A percentile compares a stretch with the other conserved stretches of the same genome.
These are phyloP conservation scores for Pichia sp. DNA, from an alignment of 1,139 yeast genomes.

Conservation along the genomic window DNA sequence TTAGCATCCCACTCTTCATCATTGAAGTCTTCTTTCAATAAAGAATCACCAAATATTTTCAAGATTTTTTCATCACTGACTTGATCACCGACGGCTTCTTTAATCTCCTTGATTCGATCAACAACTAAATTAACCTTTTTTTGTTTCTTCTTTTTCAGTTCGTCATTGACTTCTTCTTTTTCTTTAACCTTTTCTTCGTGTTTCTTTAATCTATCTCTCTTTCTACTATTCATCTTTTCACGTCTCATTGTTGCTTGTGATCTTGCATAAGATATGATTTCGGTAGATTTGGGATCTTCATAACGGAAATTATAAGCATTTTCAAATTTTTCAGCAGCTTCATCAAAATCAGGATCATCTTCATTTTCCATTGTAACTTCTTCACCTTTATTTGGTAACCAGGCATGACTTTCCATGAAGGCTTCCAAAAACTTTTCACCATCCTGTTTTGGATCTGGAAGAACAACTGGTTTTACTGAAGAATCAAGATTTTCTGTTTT, in stretches of 20 bases:
- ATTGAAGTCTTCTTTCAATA: conserved; percentile 83
- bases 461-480: conserved; percentile 19
- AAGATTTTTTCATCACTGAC: conserved; percentile 56
- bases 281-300: conserved; percentile 88
- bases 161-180: conserved; percentile 51
- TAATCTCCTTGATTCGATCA: conserved; percentile 68
- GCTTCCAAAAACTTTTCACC: conserved; percentile 59
- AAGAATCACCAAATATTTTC: conserved; percentile 62
- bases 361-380: conserved; percentile 40
- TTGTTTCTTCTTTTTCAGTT: conserved; percentile 65
- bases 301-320: conserved; percentile 89
- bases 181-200: conserved; percentile 48
- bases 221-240: conserved; percentile 65
- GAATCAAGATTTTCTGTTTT: conserved; percentile 13
- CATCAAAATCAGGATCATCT: conserved; percentile 84
- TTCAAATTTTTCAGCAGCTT: conserved; percentile 87
- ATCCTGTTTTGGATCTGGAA: conserved; percentile 70
- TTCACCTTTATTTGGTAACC: conserved; percentile 64
- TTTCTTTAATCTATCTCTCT: conserved; percentile 72
- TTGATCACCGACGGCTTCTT: conserved; percentile 78
- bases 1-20: conserved; percentile 88
- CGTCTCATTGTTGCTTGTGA: conserved; percentile 88
- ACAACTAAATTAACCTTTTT: conserved; percentile 71
- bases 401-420: conserved; percentile 71
- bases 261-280: conserved; percentile 95